Percentiles rank a stretch among this genome's conserved stretches.
phyloP scores from a whole-genome alignment of 2,329 filamentous ascomycete genomes.

The Fusarium sp. region DNA sequence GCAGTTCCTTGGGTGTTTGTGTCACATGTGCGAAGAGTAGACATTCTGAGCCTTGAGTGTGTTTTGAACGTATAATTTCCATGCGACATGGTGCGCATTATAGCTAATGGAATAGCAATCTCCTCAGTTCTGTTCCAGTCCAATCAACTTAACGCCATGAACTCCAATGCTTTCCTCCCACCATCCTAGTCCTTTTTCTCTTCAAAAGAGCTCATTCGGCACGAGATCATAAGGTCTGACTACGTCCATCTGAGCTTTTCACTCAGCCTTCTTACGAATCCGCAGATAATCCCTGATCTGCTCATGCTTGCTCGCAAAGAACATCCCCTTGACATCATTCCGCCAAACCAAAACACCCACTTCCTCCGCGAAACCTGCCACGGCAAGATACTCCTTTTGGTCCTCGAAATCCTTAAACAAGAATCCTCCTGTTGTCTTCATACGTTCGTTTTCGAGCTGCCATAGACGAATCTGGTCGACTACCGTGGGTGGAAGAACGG shows the following conservation, averaged over 20 bases:
- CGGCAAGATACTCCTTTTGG: constrained; percentile 75
- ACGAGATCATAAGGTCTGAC: neutral
- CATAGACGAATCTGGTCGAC: constrained; percentile 97
- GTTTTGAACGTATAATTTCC: neutral
- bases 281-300: constrained; percentile 86
- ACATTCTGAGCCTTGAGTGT: neutral
- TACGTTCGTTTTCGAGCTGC: constrained; percentile 96
- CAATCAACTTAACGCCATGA: constrained; percentile 28
- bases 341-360: constrained; percentile 92
- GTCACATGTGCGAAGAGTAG: neutral
- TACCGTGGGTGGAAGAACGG: constrained; percentile 91
- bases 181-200: neutral
- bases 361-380: constrained; percentile 84
- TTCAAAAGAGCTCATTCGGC: neutral
- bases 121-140: neutral
- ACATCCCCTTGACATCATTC: constrained; percentile 81
- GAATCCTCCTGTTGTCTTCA: constrained; percentile 85
- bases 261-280: constrained; percentile 67
- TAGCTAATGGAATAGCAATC: too few species aligned
- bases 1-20: neutral
- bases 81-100: neutral
- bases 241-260: neutral
- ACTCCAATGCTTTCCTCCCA: constrained; percentile 37
- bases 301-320: constrained; percentile 93
- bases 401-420: constrained; percentile 89